These are phyloP conservation scores for Rhazya stricta DNA, from an alignment of 257 asterid genomes.

Conservation along the genomic window DNA sequence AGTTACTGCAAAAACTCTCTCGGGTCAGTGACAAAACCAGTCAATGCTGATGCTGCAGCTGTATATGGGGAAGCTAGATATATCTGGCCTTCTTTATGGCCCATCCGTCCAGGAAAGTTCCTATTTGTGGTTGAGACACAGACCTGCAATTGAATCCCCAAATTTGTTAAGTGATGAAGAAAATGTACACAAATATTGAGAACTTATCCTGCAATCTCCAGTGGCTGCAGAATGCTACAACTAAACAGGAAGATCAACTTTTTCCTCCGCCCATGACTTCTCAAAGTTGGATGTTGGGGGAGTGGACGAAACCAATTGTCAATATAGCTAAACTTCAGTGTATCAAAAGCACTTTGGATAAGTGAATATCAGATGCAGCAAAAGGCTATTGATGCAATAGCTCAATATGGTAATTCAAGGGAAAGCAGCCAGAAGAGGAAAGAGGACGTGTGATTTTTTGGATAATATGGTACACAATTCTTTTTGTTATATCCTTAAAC, in stretches of 20 bases:
- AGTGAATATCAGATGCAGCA: neutral
- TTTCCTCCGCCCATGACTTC: neutral
- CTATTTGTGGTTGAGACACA: slow-evolving; percentile 82
- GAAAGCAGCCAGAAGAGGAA: neutral
- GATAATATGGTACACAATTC: neutral
- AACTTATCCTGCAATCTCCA: neutral
- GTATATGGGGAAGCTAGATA: slow-evolving; percentile 97
- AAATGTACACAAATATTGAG: neutral
- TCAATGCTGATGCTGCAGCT: slow-evolving; percentile 90
- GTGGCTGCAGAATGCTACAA: neutral
- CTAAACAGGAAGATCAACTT: neutral
- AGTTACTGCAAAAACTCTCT: slow-evolving; percentile 71
- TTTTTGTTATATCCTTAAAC: too few species aligned
- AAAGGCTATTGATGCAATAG: neutral
- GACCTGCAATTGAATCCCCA: slow-evolving; percentile 37
- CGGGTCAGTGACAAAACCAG: slow-evolving; percentile 89
- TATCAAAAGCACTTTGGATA: neutral
- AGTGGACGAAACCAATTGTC: neutral
- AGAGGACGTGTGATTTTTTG: neutral
- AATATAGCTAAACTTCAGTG: neutral
- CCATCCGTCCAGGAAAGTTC: slow-evolving; percentile 91
- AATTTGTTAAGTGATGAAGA: neutral
- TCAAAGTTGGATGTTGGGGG: neutral
- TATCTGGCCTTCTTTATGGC: slow-evolving; percentile 93
- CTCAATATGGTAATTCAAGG: neutral